phyloP scores from a whole-genome alignment of 306 rosid genomes.

The Vigna reflexopilosa region DNA sequence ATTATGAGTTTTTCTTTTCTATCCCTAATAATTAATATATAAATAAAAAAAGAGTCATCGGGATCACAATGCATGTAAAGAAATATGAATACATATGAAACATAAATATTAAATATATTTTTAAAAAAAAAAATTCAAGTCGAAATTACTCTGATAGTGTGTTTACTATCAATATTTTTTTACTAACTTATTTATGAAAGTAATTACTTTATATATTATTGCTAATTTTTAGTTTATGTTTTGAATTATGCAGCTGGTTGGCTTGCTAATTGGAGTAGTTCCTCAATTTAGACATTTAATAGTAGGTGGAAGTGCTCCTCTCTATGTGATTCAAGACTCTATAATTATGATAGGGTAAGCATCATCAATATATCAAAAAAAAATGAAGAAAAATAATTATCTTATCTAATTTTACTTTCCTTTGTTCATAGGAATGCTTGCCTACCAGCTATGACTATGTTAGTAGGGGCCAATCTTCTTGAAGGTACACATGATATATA shows the following conservation, averaged over 20 bases:
- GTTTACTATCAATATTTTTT: too few species aligned
- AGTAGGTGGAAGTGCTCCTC: conserved; percentile 30
- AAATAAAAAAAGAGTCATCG: too few species aligned
- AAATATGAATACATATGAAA: too few species aligned
- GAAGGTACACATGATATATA: conserved; percentile 7
- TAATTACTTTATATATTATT: too few species aligned
- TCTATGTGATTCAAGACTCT: conserved; percentile 35
- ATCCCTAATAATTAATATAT: too few species aligned
- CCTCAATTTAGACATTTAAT: conserved; percentile 32
- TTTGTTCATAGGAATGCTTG: conserved; percentile 37
- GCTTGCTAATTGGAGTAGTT: conserved; percentile 29
- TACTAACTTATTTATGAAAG: too few species aligned
- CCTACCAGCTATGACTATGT: conserved; percentile 38
- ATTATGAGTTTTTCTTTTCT: too few species aligned
- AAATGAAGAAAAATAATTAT: neutral
- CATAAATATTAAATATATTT: too few species aligned
- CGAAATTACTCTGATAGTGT: too few species aligned
- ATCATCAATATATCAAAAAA: neutral
- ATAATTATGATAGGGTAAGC: conserved; percentile 35
- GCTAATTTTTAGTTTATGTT: too few species aligned
- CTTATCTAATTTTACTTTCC: neutral
- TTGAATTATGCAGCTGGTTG: conserved; percentile 19
- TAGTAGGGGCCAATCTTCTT: conserved; percentile 48
- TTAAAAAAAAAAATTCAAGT: too few species aligned
- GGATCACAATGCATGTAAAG: too few species aligned